These are phyloP conservation scores for Sphagnum fallax DNA, from an alignment of 228 moss, liverwort and hornwort genomes.

Conservation along the genomic window DNA sequence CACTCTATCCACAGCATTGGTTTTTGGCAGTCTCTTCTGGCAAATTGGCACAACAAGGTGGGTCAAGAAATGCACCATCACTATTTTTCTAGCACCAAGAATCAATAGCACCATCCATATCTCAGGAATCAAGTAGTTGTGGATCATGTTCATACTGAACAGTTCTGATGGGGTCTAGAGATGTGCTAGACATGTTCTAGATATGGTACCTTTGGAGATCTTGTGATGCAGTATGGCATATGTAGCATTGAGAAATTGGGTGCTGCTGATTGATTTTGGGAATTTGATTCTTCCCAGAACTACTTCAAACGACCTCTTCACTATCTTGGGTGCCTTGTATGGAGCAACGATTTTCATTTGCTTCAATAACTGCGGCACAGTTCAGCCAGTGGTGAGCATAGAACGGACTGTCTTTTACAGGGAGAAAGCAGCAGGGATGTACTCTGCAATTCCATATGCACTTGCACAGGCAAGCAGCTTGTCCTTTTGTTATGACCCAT, in stretches of 20 bases:
- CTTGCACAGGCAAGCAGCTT: conserved; percentile 32
- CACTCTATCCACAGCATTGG: conserved; percentile 22
- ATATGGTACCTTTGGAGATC: too few relatives aligned
- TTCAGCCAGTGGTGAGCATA: conserved; percentile 51
- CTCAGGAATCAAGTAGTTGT: too few relatives aligned
- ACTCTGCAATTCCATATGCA: conserved; percentile 47
- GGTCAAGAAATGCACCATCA: background rate
- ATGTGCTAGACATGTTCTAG: too few relatives aligned
- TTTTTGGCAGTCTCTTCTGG: conserved; percentile 40
- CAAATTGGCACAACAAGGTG: conserved; percentile 35
- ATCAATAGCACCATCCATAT: too few relatives aligned
- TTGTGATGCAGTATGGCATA: too few relatives aligned
- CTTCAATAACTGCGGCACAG: conserved; percentile 37
- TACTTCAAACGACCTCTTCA: conserved; percentile 18
- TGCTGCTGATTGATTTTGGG: too few relatives aligned
- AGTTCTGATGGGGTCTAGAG: too few relatives aligned
- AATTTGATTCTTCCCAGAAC: too few relatives aligned
- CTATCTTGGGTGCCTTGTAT: conserved; percentile 31
- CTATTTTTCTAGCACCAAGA: too few relatives aligned
- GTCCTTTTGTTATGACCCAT: background rate
- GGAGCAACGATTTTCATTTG: conserved; percentile 42
- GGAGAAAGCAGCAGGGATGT: conserved; percentile 52
- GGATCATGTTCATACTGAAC: too few relatives aligned
- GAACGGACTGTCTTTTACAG: conserved; percentile 54
- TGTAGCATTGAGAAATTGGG: too few relatives aligned